Base-by-base conservation (phyloP, 805 yeast genomes). In the Starmera caribaea region DNA sequence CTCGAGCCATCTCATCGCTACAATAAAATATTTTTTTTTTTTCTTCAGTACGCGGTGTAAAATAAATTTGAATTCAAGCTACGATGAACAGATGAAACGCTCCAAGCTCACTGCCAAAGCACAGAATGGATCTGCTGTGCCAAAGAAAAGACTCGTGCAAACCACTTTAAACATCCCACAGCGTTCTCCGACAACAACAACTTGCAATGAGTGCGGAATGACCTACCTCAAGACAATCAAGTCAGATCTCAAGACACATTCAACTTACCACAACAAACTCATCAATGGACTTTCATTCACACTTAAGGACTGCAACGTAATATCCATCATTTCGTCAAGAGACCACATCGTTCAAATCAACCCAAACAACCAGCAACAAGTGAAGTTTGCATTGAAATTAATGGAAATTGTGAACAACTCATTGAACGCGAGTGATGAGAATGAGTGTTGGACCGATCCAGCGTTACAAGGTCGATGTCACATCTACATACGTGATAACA, bases 371-470 rank as follows among this genome's bases (percentile, higher is more conserved):
- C 38, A 39, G 8, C 47, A 51, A 13, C 73, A 66, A 40, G 62
- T 53, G 1, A 45, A 47, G 9, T 61, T 66, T 2, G 55, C 66
- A 1, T 37, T 58, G 30, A 69, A 66, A 26, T 50, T 78, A 4
- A 53, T 82, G 42, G 58, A 62, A 1, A 58, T 79, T 53, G 83
- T 74, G 8, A 81, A 82, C 51, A 63, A 59, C 7, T 82, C 75
- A 45, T 58, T 82, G 36, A 73, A 69, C 55, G 87, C 89, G 0
- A 81, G 77, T 15, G 66, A 67, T 49, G 71, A 66, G 43, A 64
- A 66, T 41, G 57, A 51, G 2, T 63, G 63, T 36, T 68, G 73
- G 73, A 38, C 50, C 32, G 38, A 34, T 6, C 59, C 52, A 16
- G 43, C 47, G 1, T 48, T 45, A 4, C 43, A 45, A 8, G 79